Percentiles rank a stretch among this genome's conserved stretches.
These are phyloP conservation scores for Diatrype stigma DNA, from an alignment of 2,329 filamentous ascomycete genomes.

Conservation along the genomic window DNA sequence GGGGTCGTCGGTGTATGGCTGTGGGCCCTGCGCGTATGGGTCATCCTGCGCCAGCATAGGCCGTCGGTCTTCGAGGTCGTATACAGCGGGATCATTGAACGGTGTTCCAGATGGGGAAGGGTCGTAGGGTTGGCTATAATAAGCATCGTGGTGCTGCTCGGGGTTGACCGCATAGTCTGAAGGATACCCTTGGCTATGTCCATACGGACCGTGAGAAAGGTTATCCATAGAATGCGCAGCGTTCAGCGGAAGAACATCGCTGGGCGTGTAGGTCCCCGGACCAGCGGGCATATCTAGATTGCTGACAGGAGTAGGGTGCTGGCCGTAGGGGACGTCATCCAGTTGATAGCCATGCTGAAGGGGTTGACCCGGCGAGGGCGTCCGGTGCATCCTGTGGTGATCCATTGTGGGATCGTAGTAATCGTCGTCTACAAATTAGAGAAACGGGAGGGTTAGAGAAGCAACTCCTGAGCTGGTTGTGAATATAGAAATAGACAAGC, in stretches of 20 bases:
- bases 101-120: conserved; percentile 56
- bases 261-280: conserved; percentile 53
- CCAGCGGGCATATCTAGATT: conserved; percentile 69
- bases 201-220: conserved; percentile 42
- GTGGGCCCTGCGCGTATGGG: conserved; percentile 31
- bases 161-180: conserved; percentile 74
- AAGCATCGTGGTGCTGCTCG: conserved; percentile 80
- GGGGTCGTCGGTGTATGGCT: conserved; percentile 42
- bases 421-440: conserved; percentile 45
- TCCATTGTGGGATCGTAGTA: conserved; percentile 60
- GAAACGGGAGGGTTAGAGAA: conserved; percentile 14
- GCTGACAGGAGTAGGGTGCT: conserved; percentile 32
- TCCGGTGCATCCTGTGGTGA: conserved; percentile 43
- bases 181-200: conserved; percentile 45
- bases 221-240: conserved; percentile 63
- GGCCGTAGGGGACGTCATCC: conserved; percentile 68
- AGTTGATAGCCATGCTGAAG: conserved; percentile 74
- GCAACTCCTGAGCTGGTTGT: neutral
- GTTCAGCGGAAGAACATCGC: conserved; percentile 77
- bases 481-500: conserved; percentile 2
- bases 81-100: conserved; percentile 58
- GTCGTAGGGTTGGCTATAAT: conserved; percentile 80
- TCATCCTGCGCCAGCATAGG: conserved; percentile 71
- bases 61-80: conserved; percentile 66
- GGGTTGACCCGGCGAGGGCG: conserved; percentile 74